Percentiles rank a stretch among this genome's conserved stretches.
Evolutionary conservation across 306 rosid genomes (phyloP).

Genomic region (Cicer cuneatum): DNA sequence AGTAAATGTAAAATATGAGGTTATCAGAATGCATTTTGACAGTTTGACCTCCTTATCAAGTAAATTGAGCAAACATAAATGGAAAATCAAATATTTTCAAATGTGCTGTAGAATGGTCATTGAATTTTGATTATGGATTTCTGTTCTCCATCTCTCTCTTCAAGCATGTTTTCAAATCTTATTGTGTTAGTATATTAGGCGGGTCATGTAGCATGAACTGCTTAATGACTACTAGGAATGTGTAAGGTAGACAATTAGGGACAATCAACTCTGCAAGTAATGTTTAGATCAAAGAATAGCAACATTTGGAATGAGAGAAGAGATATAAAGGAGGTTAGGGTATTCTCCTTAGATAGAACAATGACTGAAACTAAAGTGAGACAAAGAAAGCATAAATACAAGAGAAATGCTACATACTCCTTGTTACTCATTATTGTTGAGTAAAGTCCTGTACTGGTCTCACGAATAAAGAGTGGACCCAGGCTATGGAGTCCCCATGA

Average conservation of each 20-base stretch:
- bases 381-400: constrained; percentile 16
- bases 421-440: background rate
- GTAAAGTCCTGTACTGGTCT: background rate
- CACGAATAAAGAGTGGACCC: background rate
- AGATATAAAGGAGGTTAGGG: constrained; percentile 12
- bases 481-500: too few relatives aligned
- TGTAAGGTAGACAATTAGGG: background rate
- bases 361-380: background rate
- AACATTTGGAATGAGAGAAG: constrained; percentile 12
- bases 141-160: background rate
- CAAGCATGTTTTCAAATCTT: background rate
- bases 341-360: constrained; percentile 11
- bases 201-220: constrained; percentile 4
- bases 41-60: background rate
- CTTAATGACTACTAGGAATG: constrained; percentile 1
- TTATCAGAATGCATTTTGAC: constrained; percentile 21
- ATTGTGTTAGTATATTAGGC: background rate
- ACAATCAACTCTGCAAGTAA: constrained; percentile 14
- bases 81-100: constrained; percentile 12
- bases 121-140: constrained; percentile 14
- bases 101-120: constrained; percentile 16
- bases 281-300: constrained; percentile 25
- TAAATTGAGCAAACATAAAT: constrained; percentile 25
- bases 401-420: background rate
- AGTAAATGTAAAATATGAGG: constrained; percentile 11